Base-by-base conservation (phyloP, 352 stramenopile genomes). In the Pythium rhizo-oryzae region DNA sequence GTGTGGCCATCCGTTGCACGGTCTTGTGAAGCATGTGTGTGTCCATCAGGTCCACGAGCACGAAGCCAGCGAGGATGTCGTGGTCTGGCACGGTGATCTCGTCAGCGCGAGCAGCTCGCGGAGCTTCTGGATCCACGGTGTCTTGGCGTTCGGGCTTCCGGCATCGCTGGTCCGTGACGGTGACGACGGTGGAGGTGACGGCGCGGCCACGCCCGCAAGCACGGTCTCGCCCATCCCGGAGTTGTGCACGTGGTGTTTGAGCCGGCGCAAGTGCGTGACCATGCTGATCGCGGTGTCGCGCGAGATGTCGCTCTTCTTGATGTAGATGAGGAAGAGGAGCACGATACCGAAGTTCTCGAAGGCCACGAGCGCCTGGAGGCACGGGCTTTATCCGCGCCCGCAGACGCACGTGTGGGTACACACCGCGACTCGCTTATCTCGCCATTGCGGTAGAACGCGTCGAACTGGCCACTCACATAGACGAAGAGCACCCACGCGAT, bases 381-480 rank as follows among this genome's bases (percentile, higher is more conserved):
- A 65, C 12, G 68, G 44, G 1, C 68, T 65, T 2, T 30, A 35
- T 23, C 67, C 55, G 8, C 69, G 60, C 9, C 59, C 65, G 30
- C 67, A 74, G 12, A 15, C 47, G 23, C 60, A 8, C 9, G 37
- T 25, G 71, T 66, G 0, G 81, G 81, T 1, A 79, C 81, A 60
- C 87, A 89, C 1, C 77, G 71, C 9, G 62, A 52, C 52, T 77
- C 66, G 1, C 60, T 70, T 53, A 87, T 78, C 41, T 62, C 50
- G 43, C 81, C 87, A 41, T 69, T 58, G 16, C 57, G 7, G 58
- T 79, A 80, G 59, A 85, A 89, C 28, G 81, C 76, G 56, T 89
- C 81, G 28, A 87, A 73, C 59, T 87, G 79, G n/a, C 81, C 81
- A 35, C 79, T 87, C 21, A 87, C 79, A 57, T 84, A 87, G n/a